Evolutionary conservation across 78 protist species (phyloP).

Genomic region (Speleostelium caveatum): DNA sequence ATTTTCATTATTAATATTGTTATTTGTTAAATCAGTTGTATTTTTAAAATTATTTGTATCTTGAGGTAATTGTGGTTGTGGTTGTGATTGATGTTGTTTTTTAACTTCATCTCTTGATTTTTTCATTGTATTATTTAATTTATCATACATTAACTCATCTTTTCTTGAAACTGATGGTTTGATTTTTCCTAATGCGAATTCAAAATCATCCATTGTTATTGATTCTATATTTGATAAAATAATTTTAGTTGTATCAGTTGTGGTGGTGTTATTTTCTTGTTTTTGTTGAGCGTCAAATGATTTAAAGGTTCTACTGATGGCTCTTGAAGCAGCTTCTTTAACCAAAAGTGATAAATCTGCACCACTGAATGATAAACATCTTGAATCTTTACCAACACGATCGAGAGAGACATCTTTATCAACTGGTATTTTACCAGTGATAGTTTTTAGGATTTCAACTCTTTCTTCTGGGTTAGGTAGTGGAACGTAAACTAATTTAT

Average conservation of each 20-base stretch:
- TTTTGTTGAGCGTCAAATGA: neutral
- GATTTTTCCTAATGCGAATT: constrained; percentile 28
- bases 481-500: constrained; percentile 96
- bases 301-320: constrained; percentile 7
- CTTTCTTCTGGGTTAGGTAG: constrained; percentile 90
- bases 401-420: constrained; percentile 27
- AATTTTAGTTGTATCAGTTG: neutral
- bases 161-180: constrained; percentile 80
- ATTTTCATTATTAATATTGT: too few species aligned
- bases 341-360: constrained; percentile 89
- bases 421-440: constrained; percentile 43
- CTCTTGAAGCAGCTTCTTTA: constrained; percentile 84
- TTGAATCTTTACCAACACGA: constrained; percentile 38
- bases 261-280: neutral
- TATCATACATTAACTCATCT: constrained; percentile 77
- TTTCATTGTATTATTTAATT: constrained; percentile 55
- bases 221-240: neutral
- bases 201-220: constrained; percentile 64
- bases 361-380: constrained; percentile 85
- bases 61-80: neutral
- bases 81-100: too few species aligned
- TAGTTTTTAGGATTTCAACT: constrained; percentile 56
- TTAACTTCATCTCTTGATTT: constrained; percentile 26
- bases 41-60: neutral
- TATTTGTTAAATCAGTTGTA: too few species aligned